A percentile compares a stretch with the other conserved stretches of the same genome.
Conservation (phyloP, 2,329 filamentous ascomycete species). For the Verticillium dahliae region DNA sequence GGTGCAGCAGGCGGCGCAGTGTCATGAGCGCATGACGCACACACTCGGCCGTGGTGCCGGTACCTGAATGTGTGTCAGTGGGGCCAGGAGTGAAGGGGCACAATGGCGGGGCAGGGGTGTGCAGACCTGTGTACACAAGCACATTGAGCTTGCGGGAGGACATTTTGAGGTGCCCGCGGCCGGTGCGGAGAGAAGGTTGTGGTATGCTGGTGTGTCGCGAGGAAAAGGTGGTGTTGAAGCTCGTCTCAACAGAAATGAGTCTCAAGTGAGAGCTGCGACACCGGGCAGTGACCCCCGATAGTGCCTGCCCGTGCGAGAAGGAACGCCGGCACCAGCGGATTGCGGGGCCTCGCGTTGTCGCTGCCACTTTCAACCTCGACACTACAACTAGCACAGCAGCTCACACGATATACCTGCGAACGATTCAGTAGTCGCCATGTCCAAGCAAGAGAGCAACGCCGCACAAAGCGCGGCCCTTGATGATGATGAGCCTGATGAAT, state of each 20-base stretch:
- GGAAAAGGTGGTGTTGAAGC: background rate
- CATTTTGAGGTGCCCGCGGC: slow-evolving; percentile 37
- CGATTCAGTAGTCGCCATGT: slow-evolving; percentile 28
- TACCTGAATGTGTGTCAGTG: slow-evolving; percentile 43
- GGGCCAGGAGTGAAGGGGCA: slow-evolving; percentile 19
- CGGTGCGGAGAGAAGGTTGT: background rate
- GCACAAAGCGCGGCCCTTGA: slow-evolving; percentile 32
- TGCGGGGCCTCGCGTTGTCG: background rate
- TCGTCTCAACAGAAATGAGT: background rate
- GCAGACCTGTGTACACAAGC: slow-evolving; percentile 77
- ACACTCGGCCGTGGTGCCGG: slow-evolving; percentile 80
- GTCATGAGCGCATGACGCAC: slow-evolving; percentile 85
- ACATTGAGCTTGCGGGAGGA: slow-evolving; percentile 73
- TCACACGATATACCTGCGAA: no score
- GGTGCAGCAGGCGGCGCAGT: slow-evolving; percentile 76
- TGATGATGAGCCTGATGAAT: slow-evolving; percentile 91
- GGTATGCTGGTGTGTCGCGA: background rate
- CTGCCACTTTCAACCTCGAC: background rate
- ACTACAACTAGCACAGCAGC: background rate
- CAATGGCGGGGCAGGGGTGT: no score
- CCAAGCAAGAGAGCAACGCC: slow-evolving; percentile 44
- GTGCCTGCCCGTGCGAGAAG: background rate
- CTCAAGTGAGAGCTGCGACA: background rate
- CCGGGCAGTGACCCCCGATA: background rate
- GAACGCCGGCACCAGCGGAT: background rate